A percentile compares a stretch with the other conserved stretches of the same genome.
Evolutionary conservation across 2,329 filamentous ascomycete species (phyloP).

Genomic region (Neofusicoccum ribis): DNA sequence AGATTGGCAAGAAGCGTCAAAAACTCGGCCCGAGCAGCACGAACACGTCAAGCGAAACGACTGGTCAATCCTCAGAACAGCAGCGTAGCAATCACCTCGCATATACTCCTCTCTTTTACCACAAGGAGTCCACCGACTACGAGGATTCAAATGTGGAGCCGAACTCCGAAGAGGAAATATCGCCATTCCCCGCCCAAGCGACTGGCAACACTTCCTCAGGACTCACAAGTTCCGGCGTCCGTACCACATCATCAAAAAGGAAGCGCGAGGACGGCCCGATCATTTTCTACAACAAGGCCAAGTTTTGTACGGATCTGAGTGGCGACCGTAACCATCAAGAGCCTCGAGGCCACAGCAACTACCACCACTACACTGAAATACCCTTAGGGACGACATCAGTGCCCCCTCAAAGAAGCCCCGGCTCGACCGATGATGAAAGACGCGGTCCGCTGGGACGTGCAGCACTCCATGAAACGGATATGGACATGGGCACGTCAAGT

Average conservation of each 20-base stretch:
- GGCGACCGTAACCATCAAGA: slow-evolving; percentile 52
- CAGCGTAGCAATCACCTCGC: slow-evolving; percentile 33
- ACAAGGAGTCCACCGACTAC: slow-evolving; percentile 42
- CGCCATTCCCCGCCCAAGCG: slow-evolving; percentile 28
- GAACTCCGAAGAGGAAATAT: slow-evolving; percentile 33
- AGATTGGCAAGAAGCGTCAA: slow-evolving; percentile 23
- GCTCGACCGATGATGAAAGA: background rate
- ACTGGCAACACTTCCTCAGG: slow-evolving; percentile 42
- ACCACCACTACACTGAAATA: background rate
- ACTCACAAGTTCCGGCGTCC: slow-evolving; percentile 48
- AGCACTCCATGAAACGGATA: slow-evolving; percentile 7
- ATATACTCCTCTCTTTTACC: slow-evolving; percentile 52
- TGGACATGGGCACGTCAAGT: background rate
- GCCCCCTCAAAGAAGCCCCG: background rate
- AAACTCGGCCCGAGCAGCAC: slow-evolving; percentile 28
- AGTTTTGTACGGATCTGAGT: slow-evolving; percentile 78
- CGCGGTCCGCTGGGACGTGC: slow-evolving; percentile 4
- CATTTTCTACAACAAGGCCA: slow-evolving; percentile 74
- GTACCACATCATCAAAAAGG: slow-evolving; percentile 49
- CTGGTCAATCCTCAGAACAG: slow-evolving; percentile 19
- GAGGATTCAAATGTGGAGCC: background rate
- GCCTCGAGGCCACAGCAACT: slow-evolving; percentile 21
- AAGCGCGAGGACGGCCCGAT: slow-evolving; percentile 69
- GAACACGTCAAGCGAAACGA: slow-evolving; percentile 24
- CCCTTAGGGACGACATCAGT: background rate